Evolutionary conservation across 139 green algal species (phyloP), one percentile per base, ranked within the genome.

Genomic region (Penium margaritaceum): DNA sequence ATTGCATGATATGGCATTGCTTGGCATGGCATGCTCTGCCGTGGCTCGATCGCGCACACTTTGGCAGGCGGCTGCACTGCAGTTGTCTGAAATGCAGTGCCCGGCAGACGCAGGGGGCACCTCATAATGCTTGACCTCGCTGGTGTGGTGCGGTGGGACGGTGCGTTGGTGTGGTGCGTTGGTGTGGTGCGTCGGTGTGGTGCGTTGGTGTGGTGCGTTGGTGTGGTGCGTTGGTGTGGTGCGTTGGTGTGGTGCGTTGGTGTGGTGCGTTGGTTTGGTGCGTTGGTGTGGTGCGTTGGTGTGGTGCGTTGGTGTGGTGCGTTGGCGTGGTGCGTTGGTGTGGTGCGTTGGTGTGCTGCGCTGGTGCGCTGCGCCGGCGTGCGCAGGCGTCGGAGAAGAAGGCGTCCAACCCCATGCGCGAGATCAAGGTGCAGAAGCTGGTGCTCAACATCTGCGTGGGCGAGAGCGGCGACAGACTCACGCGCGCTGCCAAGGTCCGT

Each of bases 401-500:
- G 75, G n/a, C 38, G 3, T 21, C 37, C 69, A 97, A 97, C 86
- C 82, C 86, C 53, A 98, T 97, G 91, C 77, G 75, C 85, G 93
- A 97, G 39, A 97, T 99, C 85, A 90, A 90, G 82, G 94, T 99
- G 46, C 75, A 88, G 38, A 99, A 99, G 90, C 90, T 99, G 62
- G 85, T 96, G 32, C 86, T 99, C 17, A 99, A 99, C 90, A 96
- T 95, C 84, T 95, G 83, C 74, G 91, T 96, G 9, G 95, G 95
- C 51, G 95, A 99, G 90, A 95, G 88, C 43, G 95, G 95, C 72
- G 95, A 99, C 87, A 83, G 95, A 21, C 90, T 99, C 75, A 94
- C 96, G 81, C 97, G 97, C 84, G 95, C 95, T 34, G 90, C 95
- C 70, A 99, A 98, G 90, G 91, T 96, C 35, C n/a, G n/a, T n/a